A percentile compares a stretch with the other conserved stretches of the same genome.
Evolutionary conservation across 148 eudicot species (phyloP).

Genomic region (Oxyria digyna): DNA sequence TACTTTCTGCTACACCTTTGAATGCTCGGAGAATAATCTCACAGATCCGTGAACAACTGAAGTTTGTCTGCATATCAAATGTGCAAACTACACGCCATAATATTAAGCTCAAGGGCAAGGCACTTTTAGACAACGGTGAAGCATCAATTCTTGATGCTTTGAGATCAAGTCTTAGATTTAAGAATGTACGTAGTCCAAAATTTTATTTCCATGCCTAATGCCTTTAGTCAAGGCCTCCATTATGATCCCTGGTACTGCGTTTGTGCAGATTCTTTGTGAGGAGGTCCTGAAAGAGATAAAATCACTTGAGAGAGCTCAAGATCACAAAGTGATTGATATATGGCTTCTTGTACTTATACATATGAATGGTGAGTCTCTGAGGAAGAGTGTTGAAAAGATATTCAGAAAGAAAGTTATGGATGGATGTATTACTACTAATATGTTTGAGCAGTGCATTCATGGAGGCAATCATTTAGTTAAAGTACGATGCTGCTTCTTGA

Average conservation of each 20-base stretch:
- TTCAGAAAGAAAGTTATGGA: slow-evolving; percentile 42
- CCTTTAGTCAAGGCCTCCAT: background rate
- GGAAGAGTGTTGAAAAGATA: slow-evolving; percentile 38
- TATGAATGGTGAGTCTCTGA: slow-evolving; percentile 38
- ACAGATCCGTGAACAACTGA: slow-evolving; percentile 39
- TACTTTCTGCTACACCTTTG: slow-evolving; percentile 35
- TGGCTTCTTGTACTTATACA: slow-evolving; percentile 45
- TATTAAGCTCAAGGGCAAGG: slow-evolving; percentile 35
- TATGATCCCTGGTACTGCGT: background rate
- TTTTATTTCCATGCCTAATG: background rate
- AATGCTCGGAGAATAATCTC: slow-evolving; percentile 46
- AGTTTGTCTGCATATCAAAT: slow-evolving; percentile 26
- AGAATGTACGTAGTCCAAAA: slow-evolving; percentile 23
- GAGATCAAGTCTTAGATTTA: slow-evolving; percentile 47
- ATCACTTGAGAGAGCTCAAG: slow-evolving; percentile 27
- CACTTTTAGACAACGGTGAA: slow-evolving; percentile 26
- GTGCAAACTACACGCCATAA: slow-evolving; percentile 15
- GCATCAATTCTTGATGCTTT: slow-evolving; percentile 39
- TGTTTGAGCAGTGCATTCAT: slow-evolving; percentile 41
- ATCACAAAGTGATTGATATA: slow-evolving; percentile 49
- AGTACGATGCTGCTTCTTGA: slow-evolving; percentile 18
- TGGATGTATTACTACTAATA: slow-evolving; percentile 27
- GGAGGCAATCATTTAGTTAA: slow-evolving; percentile 35
- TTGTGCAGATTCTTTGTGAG: slow-evolving; percentile 34
- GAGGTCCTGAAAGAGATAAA: slow-evolving; percentile 45